A percentile compares a stretch with the other conserved stretches of the same genome.
Evolutionary conservation across 345 rosid species (phyloP).

Genomic region (Brassica rapa): DNA sequence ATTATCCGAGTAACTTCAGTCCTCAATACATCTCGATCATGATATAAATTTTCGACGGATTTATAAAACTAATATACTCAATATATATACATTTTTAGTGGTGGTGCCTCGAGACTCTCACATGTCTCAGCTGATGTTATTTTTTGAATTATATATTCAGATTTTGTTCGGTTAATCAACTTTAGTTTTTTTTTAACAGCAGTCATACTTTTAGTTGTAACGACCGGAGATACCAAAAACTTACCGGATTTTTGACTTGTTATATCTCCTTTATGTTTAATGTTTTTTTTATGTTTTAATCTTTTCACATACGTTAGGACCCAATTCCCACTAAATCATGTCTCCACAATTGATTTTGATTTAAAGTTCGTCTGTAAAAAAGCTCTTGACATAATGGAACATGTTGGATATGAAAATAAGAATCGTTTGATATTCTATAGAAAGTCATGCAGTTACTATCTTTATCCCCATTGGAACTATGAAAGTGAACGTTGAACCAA

Average conservation of each 20-base stretch:
- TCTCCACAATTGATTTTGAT: neutral
- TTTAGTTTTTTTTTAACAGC: neutral
- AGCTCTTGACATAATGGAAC: neutral
- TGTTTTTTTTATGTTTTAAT: neutral
- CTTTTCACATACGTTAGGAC: neutral
- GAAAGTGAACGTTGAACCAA: slow-evolving; percentile 44
- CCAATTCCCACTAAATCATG: slow-evolving; percentile 2
- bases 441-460: slow-evolving; percentile 19
- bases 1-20: neutral
- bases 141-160: neutral
- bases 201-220: neutral
- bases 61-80: neutral
- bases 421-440: slow-evolving; percentile 2
- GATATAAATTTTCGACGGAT: neutral
- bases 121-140: neutral
- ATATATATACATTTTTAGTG: neutral
- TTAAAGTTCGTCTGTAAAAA: neutral
- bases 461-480: slow-evolving; percentile 25
- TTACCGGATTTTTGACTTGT: neutral
- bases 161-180: neutral
- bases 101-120: neutral
- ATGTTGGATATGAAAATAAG: neutral
- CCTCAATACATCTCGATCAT: neutral
- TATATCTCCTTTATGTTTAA: neutral
- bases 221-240: neutral